Conservation (phyloP, 2,329 filamentous ascomycete genomes). For the Phaeosphaeriaceae sp. region DNA sequence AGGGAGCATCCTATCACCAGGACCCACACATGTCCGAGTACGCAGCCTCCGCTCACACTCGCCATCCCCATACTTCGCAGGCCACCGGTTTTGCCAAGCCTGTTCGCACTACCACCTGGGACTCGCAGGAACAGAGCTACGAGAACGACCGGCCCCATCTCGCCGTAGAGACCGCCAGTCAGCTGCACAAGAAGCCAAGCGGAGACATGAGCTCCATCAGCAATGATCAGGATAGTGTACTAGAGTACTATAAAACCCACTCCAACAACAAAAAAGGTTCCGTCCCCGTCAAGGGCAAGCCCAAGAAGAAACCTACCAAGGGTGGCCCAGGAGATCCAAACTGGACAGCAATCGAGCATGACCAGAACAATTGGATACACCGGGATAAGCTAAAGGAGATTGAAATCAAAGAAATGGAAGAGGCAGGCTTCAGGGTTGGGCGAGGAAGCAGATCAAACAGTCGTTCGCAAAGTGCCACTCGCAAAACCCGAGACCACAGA, state of each 20-base stretch:
- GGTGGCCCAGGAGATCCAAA: slow-evolving; percentile 20
- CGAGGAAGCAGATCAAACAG: slow-evolving; percentile 50
- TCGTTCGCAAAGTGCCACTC: slow-evolving; percentile 41
- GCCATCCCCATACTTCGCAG: slow-evolving; percentile 44
- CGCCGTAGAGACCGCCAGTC: slow-evolving; percentile 43
- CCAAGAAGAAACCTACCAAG: slow-evolving; percentile 37
- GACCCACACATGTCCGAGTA: slow-evolving; percentile 47
- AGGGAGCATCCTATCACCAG: slow-evolving; percentile 40
- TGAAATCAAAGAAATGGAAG: slow-evolving; percentile 80
- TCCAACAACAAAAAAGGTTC: slow-evolving; percentile 23
- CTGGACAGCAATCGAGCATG: slow-evolving; percentile 45
- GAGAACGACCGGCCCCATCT: slow-evolving; percentile 36
- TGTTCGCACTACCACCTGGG: slow-evolving; percentile 38
- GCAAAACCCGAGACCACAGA: slow-evolving; percentile 36
- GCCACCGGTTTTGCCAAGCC: slow-evolving; percentile 42
- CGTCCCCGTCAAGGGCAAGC: slow-evolving; percentile 24
- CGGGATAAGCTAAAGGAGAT: slow-evolving; percentile 83
- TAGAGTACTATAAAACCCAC: slow-evolving; percentile 52
- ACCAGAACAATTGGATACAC: slow-evolving; percentile 82
- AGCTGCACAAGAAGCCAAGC: slow-evolving; percentile 48
- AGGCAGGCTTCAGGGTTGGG: slow-evolving; percentile 70
- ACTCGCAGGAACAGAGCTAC: slow-evolving; percentile 35
- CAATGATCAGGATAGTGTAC: slow-evolving; percentile 55
- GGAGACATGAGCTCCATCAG: slow-evolving; percentile 51
- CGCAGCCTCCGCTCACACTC: slow-evolving; percentile 33